These are phyloP conservation scores for Eutrema heterophyllum DNA, from an alignment of 345 rosid species.

Conservation along the genomic window DNA sequence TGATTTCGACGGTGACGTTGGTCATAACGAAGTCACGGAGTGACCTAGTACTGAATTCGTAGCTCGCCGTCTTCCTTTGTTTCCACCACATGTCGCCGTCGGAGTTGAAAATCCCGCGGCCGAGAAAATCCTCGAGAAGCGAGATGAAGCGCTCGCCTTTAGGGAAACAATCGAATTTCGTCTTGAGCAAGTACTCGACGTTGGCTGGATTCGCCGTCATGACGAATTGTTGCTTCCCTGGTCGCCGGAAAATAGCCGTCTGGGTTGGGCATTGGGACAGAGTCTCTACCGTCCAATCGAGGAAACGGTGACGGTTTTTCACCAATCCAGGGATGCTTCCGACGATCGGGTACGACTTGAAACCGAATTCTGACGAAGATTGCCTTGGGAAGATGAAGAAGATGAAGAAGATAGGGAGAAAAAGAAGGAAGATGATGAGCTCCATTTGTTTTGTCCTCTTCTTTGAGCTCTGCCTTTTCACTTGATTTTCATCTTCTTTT, in stretches of 20 bases:
- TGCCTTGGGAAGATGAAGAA: constrained; percentile 4
- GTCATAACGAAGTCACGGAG: constrained; percentile 56
- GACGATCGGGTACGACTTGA: constrained; percentile 50
- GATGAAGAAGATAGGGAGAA: constrained; percentile 20
- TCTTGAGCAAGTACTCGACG: constrained; percentile 61
- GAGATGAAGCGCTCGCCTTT: constrained; percentile 39
- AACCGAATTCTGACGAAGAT: constrained; percentile 4
- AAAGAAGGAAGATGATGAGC: constrained; percentile 13
- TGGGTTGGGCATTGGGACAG: constrained; percentile 46
- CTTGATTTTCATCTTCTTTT: neutral
- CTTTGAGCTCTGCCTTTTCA: neutral
- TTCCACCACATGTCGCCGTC: constrained; percentile 65
- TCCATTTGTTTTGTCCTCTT: constrained; percentile 4
- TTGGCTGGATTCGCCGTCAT: constrained; percentile 59
- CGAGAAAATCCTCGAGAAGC: constrained; percentile 52
- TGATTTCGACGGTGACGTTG: constrained; percentile 52
- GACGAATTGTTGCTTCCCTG: constrained; percentile 31
- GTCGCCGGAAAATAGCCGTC: constrained; percentile 42
- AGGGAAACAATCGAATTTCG: constrained; percentile 47
- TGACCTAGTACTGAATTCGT: constrained; percentile 68
- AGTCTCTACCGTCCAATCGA: constrained; percentile 51
- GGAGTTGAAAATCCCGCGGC: constrained; percentile 64
- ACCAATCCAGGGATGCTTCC: constrained; percentile 39
- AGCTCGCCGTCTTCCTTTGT: constrained; percentile 71
- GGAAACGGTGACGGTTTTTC: constrained; percentile 39